Evolutionary conservation across 305 asterid genomes (phyloP).

Genomic region (Solanum hybrid): DNA sequence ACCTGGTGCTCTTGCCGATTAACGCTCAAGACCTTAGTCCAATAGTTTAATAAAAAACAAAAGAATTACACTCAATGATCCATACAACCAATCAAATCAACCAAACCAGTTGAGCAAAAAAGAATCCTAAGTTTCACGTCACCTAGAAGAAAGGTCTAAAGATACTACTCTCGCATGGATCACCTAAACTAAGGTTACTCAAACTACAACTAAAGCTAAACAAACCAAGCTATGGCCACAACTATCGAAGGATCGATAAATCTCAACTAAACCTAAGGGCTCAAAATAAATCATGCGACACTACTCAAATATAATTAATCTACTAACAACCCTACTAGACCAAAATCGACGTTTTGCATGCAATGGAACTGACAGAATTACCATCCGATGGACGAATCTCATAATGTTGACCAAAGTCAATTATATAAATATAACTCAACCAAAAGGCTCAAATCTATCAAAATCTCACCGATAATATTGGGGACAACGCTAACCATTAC

Average conservation of each 20-base stretch:
- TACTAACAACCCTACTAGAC: background rate
- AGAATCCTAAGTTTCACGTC: background rate
- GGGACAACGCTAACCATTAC: background rate
- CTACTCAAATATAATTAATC: background rate
- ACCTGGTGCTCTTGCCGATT: background rate
- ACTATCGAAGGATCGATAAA: no score
- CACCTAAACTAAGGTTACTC: background rate
- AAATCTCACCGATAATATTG: no score
- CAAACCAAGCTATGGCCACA: background rate
- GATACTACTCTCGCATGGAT: background rate
- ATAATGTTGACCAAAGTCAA: background rate
- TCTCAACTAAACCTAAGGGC: background rate
- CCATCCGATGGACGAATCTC: background rate
- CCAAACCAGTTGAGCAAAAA: background rate
- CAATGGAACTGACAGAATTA: background rate
- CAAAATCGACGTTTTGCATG: background rate
- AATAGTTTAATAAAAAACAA: no score
- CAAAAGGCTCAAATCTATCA: background rate
- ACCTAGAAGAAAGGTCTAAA: background rate
- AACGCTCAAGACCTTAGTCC: background rate
- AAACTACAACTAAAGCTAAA: background rate
- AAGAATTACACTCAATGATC: background rate
- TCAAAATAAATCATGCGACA: background rate
- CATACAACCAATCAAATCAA: background rate
- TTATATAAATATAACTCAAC: background rate